Evolutionary conservation across 495 filamentous ascomycete species (phyloP), one percentile per base, ranked within the genome.

Genomic region (Tuber melanosporum): DNA sequence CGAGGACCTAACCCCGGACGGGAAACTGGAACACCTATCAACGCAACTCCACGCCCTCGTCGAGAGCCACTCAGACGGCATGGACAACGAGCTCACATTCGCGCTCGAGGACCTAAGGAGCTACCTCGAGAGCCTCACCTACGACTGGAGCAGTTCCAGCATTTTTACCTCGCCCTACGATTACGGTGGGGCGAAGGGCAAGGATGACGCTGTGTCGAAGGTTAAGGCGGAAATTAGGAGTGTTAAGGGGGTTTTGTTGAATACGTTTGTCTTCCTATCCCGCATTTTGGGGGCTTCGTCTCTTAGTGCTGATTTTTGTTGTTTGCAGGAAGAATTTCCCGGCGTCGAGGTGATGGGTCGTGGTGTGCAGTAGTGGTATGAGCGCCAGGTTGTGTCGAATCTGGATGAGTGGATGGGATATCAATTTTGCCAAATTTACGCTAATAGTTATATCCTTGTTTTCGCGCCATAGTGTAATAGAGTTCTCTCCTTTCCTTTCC

Each of bases 181-280:
- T 26, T 66, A 66, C 57, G 57, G 26, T 36, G 73, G 52, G 71
- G 86, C 83, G 45, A 81, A 82, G 73, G 78, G 84, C 14, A 89
- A 91, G 82, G 88, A 94, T 52, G 95, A 97, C 83, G 92, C 91
- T 78, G 91, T 97, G 76, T 88, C 89, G 43, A 89, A 87, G 82
- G 89, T 96, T 22, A 94, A 92, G 85, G 88, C 91, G 39, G 93
- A 96, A 83, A 97, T 99, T 77, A 87, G 94, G 72, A 89, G 93
- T 78, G 90, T 98, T n/a, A 99, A 99, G 87, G 95, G 95, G 26
- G 91, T 94, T 71, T 86, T 99, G 84, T 81, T 99, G 83, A 95
- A 91, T 86, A 90, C 94, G 81, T 82, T 75, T 44, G 78, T 79
- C 32, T 47, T 47, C 17, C 45, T 32, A 19, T 70, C 26, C 26